Evolutionary conservation across 768 basidiomycete species (phyloP).

Genomic region (Lyophyllum shimeji): DNA sequence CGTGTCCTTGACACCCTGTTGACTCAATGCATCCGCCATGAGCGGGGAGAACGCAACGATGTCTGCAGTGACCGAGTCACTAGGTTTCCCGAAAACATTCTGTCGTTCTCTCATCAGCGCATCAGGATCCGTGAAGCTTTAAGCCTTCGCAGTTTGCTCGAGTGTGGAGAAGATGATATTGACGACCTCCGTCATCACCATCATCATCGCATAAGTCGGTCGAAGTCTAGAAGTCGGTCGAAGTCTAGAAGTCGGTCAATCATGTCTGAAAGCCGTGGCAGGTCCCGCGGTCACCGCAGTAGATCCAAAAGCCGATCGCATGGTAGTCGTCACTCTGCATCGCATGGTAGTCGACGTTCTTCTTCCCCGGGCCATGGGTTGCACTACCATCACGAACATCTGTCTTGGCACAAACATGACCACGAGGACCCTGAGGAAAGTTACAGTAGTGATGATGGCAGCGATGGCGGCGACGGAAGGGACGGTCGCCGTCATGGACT

Average conservation of each 20-base stretch:
- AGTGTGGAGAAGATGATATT: conserved; percentile 11
- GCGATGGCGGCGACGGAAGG: conserved; percentile 1
- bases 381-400: too few species aligned
- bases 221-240: neutral
- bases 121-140: conserved; percentile 2
- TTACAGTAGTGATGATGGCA: neutral
- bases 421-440: conserved; percentile 1
- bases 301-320: neutral
- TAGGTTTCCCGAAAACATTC: conserved; percentile 12
- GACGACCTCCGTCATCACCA: neutral
- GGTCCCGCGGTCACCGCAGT: neutral
- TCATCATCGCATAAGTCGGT: neutral
- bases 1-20: conserved; percentile 15
- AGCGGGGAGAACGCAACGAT: conserved; percentile 4
- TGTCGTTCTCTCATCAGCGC: conserved; percentile 10
- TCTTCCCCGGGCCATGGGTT: too few species aligned
- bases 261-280: too few species aligned
- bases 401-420: too few species aligned
- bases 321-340: too few species aligned
- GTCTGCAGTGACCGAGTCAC: conserved; percentile 12
- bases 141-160: conserved; percentile 11
- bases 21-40: conserved; percentile 14
- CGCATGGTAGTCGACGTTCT: neutral
- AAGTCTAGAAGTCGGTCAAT: conserved; percentile 2
- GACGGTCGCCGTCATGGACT: neutral